A percentile compares a stretch with the other conserved stretches of the same genome.
These are phyloP conservation scores for Verticillium longisporum DNA, from an alignment of 2,329 filamentous ascomycete genomes.

Conservation along the genomic window DNA sequence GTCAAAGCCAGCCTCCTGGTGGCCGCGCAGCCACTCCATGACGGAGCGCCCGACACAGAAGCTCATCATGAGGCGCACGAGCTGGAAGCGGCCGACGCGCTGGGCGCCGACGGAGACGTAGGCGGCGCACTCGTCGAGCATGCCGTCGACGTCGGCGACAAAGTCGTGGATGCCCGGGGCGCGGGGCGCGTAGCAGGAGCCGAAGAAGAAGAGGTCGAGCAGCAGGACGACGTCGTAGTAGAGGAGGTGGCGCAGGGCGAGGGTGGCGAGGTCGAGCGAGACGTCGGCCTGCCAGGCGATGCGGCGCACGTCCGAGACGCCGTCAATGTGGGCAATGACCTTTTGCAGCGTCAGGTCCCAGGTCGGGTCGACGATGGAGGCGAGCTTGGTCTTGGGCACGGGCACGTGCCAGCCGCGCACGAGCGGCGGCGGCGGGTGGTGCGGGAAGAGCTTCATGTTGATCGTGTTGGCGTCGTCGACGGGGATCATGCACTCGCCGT, in stretches of 20 bases:
- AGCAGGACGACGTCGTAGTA: constrained; percentile 90
- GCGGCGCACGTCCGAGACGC: constrained; percentile 79
- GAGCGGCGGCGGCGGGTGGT: constrained; percentile 67
- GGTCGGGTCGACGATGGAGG: constrained; percentile 56
- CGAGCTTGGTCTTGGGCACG: constrained; percentile 61
- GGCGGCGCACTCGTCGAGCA: constrained; percentile 80
- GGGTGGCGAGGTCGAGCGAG: constrained; percentile 77
- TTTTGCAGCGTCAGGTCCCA: constrained; percentile 74
- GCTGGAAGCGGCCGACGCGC: constrained; percentile 51
- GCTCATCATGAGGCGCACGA: constrained; percentile 80
- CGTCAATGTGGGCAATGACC: constrained; percentile 82
- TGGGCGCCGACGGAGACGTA: constrained; percentile 60
- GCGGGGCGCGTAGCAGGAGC: constrained; percentile 79
- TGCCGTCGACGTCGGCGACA: constrained; percentile 61
- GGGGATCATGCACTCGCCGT: constrained; percentile 97
- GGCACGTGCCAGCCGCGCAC: constrained; percentile 90
- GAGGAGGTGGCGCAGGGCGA: constrained; percentile 80
- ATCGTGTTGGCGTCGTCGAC: constrained; percentile 92
- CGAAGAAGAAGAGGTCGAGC: constrained; percentile 92
- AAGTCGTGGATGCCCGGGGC: constrained; percentile 73
- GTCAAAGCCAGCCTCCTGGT: constrained; percentile 58
- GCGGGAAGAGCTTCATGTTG: constrained; percentile 92
- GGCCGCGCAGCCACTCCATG: constrained; percentile 76
- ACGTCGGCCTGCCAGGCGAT: constrained; percentile 83
- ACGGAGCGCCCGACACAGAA: constrained; percentile 79